These are phyloP conservation scores for Porogramme epimiltina DNA, from an alignment of 1,284 basidiomycete genomes.

Conservation along the genomic window DNA sequence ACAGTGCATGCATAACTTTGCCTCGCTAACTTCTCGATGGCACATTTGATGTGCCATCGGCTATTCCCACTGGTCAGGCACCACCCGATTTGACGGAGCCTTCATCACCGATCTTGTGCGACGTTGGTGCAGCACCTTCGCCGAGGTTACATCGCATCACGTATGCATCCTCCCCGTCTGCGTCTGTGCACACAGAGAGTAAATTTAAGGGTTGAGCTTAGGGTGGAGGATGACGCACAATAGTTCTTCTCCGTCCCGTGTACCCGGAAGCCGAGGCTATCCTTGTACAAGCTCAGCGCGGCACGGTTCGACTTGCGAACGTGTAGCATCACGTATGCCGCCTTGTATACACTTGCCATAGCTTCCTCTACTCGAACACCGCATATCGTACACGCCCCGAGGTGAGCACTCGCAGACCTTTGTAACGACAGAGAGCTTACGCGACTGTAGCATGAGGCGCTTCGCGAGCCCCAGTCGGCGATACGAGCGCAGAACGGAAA, in stretches of 20 bases:
- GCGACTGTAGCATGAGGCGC: constrained; percentile 84
- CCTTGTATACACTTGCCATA: constrained; percentile 79
- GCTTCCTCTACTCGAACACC: constrained; percentile 70
- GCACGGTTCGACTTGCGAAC: constrained; percentile 88
- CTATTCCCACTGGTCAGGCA: too few relatives aligned
- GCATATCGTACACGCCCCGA: not conserved
- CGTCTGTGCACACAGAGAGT: constrained; percentile 46
- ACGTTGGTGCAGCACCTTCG: constrained; percentile 38
- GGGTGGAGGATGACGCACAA: constrained; percentile 70
- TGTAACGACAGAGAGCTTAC: constrained; percentile 45
- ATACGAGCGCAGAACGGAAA: constrained; percentile 85
- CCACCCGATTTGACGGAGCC: too few relatives aligned
- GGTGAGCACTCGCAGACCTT: not conserved
- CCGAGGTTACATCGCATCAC: constrained; percentile 78
- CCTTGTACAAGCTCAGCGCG: constrained; percentile 80
- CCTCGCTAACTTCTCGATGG: too few relatives aligned
- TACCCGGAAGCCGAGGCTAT: constrained; percentile 80
- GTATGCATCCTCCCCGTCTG: constrained; percentile 91
- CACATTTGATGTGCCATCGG: too few relatives aligned
- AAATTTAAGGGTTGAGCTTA: too few relatives aligned
- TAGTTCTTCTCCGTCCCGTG: constrained; percentile 79
- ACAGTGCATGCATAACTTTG: too few relatives aligned
- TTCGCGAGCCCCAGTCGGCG: constrained; percentile 85
- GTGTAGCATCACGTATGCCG: constrained; percentile 79
- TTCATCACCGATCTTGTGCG: too few relatives aligned